A percentile compares a stretch with the other conserved stretches of the same genome.
Conservation (phyloP, 768 basidiomycete species). For the Leccinum truebloodii region DNA sequence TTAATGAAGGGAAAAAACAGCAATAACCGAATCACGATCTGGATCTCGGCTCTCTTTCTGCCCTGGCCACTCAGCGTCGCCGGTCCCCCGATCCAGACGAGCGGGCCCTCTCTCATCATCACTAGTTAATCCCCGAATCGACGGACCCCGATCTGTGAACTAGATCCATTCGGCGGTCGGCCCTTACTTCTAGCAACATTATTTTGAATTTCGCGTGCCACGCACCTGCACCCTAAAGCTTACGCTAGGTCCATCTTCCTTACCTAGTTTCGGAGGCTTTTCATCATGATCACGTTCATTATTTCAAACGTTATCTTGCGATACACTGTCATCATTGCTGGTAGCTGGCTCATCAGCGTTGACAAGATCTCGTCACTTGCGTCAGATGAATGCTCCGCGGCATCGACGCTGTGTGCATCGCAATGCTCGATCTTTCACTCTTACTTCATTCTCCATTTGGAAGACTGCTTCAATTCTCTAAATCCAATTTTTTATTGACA, state of each 20-base stretch:
- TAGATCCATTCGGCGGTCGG: not conserved
- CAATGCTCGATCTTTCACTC: not conserved
- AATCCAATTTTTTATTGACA: not conserved
- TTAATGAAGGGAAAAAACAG: not conserved
- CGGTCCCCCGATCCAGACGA: not conserved
- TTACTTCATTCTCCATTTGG: constrained; percentile 9
- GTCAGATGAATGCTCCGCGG: not conserved
- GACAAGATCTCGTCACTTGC: not conserved
- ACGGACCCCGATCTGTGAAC: not conserved
- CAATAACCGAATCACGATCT: constrained; percentile 4
- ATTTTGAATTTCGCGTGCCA: not conserved
- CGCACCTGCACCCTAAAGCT: not conserved
- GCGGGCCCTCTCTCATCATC: not conserved
- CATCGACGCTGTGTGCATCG: not conserved
- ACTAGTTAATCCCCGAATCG: not conserved
- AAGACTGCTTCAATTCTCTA: not conserved
- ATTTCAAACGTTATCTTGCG: not conserved
- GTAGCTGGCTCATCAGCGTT: not conserved
- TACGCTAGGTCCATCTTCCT: not conserved
- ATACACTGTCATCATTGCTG: not conserved
- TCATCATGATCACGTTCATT: not conserved
- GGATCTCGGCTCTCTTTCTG: not conserved
- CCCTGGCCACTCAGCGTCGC: not conserved
- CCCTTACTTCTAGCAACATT: constrained; percentile 1
- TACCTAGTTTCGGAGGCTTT: not conserved